These are phyloP conservation scores for Exophiala lecanii-corni DNA, from an alignment of 2,329 filamentous ascomycete species.

Conservation along the genomic window DNA sequence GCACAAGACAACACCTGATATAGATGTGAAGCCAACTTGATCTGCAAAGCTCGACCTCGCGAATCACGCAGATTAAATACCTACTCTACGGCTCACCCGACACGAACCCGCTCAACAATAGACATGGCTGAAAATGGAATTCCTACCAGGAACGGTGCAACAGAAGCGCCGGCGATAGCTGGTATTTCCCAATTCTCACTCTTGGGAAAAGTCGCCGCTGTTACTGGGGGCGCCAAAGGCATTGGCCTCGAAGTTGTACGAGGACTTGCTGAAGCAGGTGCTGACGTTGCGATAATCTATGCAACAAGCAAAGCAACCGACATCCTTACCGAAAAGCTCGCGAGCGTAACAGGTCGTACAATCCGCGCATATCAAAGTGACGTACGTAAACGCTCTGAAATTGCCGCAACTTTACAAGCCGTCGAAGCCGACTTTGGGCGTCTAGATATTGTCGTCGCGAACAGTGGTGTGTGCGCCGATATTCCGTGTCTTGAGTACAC, in stretches of 20 bases:
- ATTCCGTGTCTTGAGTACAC: conserved; percentile 53
- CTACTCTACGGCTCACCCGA: no score
- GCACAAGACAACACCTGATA: no score
- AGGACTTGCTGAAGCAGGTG: conserved; percentile 37
- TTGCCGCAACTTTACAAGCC: conserved; percentile 27
- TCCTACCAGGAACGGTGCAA: no score
- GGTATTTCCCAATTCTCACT: no score
- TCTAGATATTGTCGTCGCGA: conserved; percentile 44
- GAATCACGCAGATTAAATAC: no score
- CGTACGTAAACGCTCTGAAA: conserved; percentile 28
- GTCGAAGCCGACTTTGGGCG: conserved; percentile 39
- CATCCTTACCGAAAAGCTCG: conserved; percentile 28
- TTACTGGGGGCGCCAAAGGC: conserved; percentile 34
- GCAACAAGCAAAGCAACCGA: conserved; percentile 28
- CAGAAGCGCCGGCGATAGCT: no score
- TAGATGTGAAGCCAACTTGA: no score
- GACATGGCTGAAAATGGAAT: no score
- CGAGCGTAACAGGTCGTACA: conserved; percentile 28
- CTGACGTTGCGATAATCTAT: conserved; percentile 35
- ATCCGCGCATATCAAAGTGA: conserved; percentile 35
- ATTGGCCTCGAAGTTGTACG: conserved; percentile 37
- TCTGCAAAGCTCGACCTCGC: no score
- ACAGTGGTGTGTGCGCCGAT: conserved; percentile 49
- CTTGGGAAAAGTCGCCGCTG: no score
- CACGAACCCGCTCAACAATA: no score